phyloP scores from a whole-genome alignment of 225 moss, liverwort and hornwort genomes.

The Pseudoscleropodium purum region DNA sequence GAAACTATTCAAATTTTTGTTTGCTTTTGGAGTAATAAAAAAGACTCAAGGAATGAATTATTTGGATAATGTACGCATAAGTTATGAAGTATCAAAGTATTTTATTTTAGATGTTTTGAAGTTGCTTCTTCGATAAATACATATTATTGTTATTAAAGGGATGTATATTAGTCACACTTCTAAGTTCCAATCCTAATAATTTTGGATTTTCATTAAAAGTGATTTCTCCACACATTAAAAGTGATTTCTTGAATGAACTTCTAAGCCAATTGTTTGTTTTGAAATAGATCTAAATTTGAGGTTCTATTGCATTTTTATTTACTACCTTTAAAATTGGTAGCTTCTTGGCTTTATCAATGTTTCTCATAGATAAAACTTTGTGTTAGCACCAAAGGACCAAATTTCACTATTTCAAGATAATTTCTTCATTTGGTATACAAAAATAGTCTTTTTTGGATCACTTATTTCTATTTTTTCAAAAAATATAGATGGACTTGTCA shows the following conservation, averaged over 20 bases:
- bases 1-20: neutral
- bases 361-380: neutral
- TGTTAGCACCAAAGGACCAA: neutral
- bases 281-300: neutral
- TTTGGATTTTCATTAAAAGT: neutral
- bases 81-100: neutral
- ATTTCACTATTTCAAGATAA: neutral
- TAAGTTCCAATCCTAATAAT: neutral
- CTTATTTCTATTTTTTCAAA: neutral
- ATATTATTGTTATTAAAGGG: neutral
- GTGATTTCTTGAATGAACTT: neutral
- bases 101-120: neutral
- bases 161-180: neutral
- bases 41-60: neutral
- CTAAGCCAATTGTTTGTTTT: neutral
- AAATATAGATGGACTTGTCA: neutral
- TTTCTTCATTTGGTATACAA: neutral
- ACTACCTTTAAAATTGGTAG: neutral
- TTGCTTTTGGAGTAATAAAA: neutral
- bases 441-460: rapidly evolving
- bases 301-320: neutral
- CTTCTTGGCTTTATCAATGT: neutral
- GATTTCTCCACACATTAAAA: neutral
- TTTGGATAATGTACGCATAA: rapidly evolving
- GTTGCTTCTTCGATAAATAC: neutral